Percentiles rank a stretch among this genome's conserved stretches.
phyloP scores from a whole-genome alignment of 129 eudicot genomes.

The Flaveria trinervia region DNA sequence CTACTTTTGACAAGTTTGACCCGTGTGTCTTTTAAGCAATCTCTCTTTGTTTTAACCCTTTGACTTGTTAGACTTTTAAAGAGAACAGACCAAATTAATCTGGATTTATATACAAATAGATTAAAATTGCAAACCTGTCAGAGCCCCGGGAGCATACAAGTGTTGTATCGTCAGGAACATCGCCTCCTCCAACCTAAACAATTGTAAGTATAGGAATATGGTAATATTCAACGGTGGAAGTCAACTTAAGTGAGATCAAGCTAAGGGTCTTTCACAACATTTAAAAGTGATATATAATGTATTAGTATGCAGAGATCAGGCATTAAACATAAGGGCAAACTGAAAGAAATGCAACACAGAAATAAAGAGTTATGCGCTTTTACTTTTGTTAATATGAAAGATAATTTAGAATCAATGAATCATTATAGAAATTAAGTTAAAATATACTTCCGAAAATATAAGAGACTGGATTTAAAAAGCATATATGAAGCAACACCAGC shows the following conservation, averaged over 20 bases:
- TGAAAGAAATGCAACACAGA: not conserved
- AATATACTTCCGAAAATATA: too few species aligned
- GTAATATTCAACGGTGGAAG: conserved; percentile 27
- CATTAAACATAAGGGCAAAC: not conserved
- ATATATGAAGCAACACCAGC: not conserved
- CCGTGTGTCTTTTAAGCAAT: too few species aligned
- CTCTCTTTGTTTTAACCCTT: too few species aligned
- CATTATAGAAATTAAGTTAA: too few species aligned
- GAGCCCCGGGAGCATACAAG: conserved; percentile 89
- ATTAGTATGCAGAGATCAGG: not conserved
- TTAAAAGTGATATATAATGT: not conserved
- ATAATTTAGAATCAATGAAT: not conserved
- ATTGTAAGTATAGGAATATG: conserved; percentile 22
- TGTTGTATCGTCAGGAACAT: conserved; percentile 89
- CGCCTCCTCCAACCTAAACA: conserved; percentile 91
- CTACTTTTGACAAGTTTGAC: not conserved
- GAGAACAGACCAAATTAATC: not conserved
- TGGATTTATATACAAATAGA: not conserved
- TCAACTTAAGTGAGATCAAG: conserved; percentile 17
- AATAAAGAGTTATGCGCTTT: not conserved
- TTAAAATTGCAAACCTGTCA: conserved; percentile 68
- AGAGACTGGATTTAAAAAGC: not conserved
- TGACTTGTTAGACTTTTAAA: not conserved
- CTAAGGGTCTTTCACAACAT: not conserved
- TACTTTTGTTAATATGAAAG: not conserved